These are phyloP conservation scores for Tetrastigma voinierianum DNA, from an alignment of 164 flowering plant species.

Conservation along the genomic window DNA sequence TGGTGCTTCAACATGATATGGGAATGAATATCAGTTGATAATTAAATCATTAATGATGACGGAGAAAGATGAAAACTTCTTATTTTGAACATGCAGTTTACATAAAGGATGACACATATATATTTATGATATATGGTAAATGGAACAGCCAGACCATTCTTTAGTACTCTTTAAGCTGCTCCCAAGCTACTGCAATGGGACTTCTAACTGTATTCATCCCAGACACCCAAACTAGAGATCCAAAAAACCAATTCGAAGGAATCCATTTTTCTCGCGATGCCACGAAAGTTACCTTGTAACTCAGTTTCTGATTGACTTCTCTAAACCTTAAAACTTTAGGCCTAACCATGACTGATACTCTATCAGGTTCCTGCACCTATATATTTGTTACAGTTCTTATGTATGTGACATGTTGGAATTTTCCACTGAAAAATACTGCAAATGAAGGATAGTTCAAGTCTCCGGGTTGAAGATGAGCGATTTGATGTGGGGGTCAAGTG, in stretches of 20 bases:
- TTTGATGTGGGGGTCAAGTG: slow-evolving; percentile 35
- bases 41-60: too few relatives aligned
- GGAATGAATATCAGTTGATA: too few relatives aligned
- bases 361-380: slow-evolving; percentile 31
- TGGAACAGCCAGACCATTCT: too few relatives aligned
- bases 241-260: slow-evolving; percentile 34
- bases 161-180: too few relatives aligned
- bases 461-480: slow-evolving; percentile 27
- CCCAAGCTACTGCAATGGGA: slow-evolving; percentile 62
- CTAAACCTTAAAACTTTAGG: slow-evolving; percentile 40
- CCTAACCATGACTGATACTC: slow-evolving; percentile 38
- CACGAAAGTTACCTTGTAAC: slow-evolving; percentile 50
- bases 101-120: too few relatives aligned
- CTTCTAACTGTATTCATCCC: slow-evolving; percentile 48
- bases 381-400: slow-evolving; percentile 64
- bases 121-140: too few relatives aligned
- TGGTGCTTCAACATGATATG: too few relatives aligned
- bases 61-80: too few relatives aligned
- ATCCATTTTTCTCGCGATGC: slow-evolving; percentile 1
- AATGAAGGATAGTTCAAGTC: slow-evolving; percentile 77
- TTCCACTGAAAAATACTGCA: slow-evolving; percentile 33
- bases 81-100: too few relatives aligned
- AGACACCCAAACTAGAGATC: slow-evolving; percentile 48
- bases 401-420: slow-evolving; percentile 20
- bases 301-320: slow-evolving; percentile 36